A percentile compares a stretch with the other conserved stretches of the same genome.
Evolutionary conservation across 768 basidiomycete species (phyloP).

Genomic region (Mycena maculata): DNA sequence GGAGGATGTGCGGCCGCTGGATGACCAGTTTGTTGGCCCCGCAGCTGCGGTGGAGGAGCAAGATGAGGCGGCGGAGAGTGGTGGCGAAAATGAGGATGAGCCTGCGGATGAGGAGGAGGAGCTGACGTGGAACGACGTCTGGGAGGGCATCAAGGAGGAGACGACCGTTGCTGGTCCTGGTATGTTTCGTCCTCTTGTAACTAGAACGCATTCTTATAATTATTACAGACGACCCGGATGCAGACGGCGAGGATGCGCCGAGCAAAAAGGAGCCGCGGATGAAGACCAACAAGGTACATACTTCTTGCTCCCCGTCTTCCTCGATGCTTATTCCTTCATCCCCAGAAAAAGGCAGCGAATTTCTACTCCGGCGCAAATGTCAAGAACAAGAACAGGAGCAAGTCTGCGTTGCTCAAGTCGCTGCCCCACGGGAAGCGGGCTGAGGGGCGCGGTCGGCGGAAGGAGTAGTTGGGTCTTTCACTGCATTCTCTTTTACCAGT

Average conservation of each 20-base stretch:
- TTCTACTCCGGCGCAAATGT: conserved; percentile 89
- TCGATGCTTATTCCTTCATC: conserved; percentile 17
- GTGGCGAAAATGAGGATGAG: conserved; percentile 52
- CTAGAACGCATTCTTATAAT: conserved; percentile 25
- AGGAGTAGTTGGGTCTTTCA: conserved; percentile 5
- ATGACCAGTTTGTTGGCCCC: conserved; percentile 59
- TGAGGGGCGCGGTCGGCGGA: conserved; percentile 40
- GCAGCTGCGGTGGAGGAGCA: conserved; percentile 57
- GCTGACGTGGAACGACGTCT: conserved; percentile 90
- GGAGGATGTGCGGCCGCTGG: conserved; percentile 82
- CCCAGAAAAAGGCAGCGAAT: conserved; percentile 86
- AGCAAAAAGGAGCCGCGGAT: conserved; percentile 78
- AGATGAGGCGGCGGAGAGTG: conserved; percentile 54
- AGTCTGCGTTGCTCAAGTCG: conserved; percentile 69
- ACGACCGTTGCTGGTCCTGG: conserved; percentile 41
- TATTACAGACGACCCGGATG: conserved; percentile 45
- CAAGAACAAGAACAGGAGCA: conserved; percentile 85
- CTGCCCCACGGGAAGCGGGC: conserved; percentile 63
- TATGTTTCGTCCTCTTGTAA: conserved; percentile 29
- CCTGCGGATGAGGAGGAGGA: conserved; percentile 57
- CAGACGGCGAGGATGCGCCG: conserved; percentile 44
- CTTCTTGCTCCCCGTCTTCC: conserved; percentile 6
- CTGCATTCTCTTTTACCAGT: no score
- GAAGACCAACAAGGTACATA: conserved; percentile 89
- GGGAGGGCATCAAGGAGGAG: conserved; percentile 64